Percentiles rank a stretch among this genome's conserved stretches.
phyloP scores from a whole-genome alignment of 2,329 filamentous ascomycete genomes.

The Pestalotiopsis sp. region DNA sequence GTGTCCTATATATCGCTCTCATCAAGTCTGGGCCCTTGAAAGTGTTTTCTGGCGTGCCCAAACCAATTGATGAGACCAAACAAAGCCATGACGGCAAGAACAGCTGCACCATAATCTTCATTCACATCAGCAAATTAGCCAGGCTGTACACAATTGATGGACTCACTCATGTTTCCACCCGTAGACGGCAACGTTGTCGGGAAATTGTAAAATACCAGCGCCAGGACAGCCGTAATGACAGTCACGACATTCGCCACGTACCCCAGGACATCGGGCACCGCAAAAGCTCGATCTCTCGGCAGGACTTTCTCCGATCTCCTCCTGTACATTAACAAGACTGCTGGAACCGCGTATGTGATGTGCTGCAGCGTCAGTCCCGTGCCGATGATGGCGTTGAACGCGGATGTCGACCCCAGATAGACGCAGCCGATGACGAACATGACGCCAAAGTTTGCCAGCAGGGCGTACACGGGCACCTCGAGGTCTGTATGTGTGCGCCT shows the following conservation, averaged over 20 bases:
- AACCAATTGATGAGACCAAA: not conserved
- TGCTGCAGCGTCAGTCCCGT: not conserved
- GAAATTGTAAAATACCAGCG: not conserved
- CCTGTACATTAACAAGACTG: not conserved
- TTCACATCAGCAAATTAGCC: not conserved
- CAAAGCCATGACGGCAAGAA: not conserved
- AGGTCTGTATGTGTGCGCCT: not conserved
- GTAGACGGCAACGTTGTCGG: not conserved
- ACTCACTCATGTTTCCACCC: not conserved
- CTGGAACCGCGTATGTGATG: not conserved
- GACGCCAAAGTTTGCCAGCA: not conserved
- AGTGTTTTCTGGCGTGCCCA: not conserved
- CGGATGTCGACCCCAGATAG: not conserved
- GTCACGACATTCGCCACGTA: not conserved
- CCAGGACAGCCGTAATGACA: not conserved
- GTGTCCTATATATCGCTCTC: not conserved
- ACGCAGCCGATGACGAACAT: constrained; percentile 2
- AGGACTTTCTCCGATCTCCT: not conserved
- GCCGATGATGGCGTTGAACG: not conserved
- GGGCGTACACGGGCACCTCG: not conserved
- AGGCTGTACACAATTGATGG: not conserved
- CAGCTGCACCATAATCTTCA: not conserved
- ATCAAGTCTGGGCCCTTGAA: not conserved
- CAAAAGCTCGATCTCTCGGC: not conserved
- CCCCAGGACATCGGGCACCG: not conserved